These are phyloP conservation scores for Kappamyces sp. DNA, from an alignment of 192 early-diverging fungal genomes.

Conservation along the genomic window DNA sequence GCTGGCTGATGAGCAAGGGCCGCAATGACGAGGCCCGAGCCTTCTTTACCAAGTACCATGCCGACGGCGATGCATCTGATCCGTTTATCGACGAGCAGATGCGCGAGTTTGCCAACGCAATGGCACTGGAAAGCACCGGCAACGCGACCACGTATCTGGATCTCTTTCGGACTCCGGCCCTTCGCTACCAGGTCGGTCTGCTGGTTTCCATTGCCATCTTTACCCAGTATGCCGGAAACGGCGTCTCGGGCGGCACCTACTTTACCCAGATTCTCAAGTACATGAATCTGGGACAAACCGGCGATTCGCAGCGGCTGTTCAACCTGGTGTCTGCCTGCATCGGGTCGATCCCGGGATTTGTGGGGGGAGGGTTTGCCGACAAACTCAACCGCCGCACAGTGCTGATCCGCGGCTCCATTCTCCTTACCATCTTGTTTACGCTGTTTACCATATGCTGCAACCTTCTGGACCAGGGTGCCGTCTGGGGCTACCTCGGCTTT, in stretches of 20 bases:
- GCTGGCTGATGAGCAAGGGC: constrained; percentile 72
- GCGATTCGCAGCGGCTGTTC: constrained; percentile 5
- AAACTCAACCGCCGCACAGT: constrained; percentile 31
- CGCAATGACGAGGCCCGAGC: constrained; percentile 60
- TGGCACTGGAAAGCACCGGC: constrained; percentile 2
- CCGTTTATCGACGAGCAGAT: constrained; percentile 45
- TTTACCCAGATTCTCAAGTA: constrained; percentile 15
- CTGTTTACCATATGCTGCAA: constrained; percentile 19
- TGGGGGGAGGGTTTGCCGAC: constrained; percentile 32
- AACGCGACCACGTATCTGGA: constrained; percentile 19
- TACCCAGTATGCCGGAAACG: constrained; percentile 32
- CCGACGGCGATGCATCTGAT: constrained; percentile 34
- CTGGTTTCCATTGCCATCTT: constrained; percentile 32
- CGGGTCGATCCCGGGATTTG: constrained; percentile 31
- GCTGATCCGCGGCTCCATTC: constrained; percentile 27
- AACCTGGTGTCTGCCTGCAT: constrained; percentile 1
- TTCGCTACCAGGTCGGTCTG: constrained; percentile 20
- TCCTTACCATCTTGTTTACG: constrained; percentile 11
- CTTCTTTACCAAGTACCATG: constrained; percentile 64
- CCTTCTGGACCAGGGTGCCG: constrained; percentile 22
- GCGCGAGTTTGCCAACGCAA: constrained; percentile 20
- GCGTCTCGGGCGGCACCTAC: constrained; percentile 19
- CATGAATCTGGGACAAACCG: constrained; percentile 5
- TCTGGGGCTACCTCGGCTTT: constrained; percentile 21
- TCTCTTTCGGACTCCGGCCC: constrained; percentile 18